Conservation (phyloP, 2,329 filamentous ascomycete genomes). For the Talaromyces sp. region DNA sequence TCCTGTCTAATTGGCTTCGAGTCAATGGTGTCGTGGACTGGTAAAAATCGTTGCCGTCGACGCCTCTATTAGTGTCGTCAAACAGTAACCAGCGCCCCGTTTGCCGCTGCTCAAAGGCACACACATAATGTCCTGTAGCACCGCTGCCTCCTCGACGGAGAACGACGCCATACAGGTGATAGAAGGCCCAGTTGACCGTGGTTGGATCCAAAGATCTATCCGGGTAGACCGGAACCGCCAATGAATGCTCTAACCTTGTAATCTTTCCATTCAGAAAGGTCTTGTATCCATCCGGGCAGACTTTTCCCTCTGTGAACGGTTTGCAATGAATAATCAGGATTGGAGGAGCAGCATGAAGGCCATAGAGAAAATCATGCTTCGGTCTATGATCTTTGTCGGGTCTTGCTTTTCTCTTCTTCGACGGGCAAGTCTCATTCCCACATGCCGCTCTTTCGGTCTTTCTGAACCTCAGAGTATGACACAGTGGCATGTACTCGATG, state of each 20-base stretch:
- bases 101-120: conserved; percentile 23
- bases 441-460: background rate
- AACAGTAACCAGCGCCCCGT: background rate
- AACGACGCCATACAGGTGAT: conserved; percentile 27
- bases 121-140: conserved; percentile 25
- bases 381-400: background rate
- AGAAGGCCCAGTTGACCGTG: conserved; percentile 18
- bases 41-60: background rate
- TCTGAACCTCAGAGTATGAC: background rate
- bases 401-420: background rate
- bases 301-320: no score
- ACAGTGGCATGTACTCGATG: background rate
- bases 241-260: background rate
- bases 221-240: conserved; percentile 1
- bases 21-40: background rate
- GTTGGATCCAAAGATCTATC: background rate
- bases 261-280: background rate
- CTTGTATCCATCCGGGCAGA: background rate
- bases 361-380: background rate
- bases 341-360: background rate
- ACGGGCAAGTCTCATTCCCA: background rate
- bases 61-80: background rate
- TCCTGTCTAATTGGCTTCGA: background rate
- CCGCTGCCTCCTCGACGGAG: conserved; percentile 20
- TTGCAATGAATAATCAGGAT: conserved; percentile 7